Evolutionary conservation across 2,329 filamentous ascomycete genomes (phyloP).

Genomic region (Pezicula neosporulosa): DNA sequence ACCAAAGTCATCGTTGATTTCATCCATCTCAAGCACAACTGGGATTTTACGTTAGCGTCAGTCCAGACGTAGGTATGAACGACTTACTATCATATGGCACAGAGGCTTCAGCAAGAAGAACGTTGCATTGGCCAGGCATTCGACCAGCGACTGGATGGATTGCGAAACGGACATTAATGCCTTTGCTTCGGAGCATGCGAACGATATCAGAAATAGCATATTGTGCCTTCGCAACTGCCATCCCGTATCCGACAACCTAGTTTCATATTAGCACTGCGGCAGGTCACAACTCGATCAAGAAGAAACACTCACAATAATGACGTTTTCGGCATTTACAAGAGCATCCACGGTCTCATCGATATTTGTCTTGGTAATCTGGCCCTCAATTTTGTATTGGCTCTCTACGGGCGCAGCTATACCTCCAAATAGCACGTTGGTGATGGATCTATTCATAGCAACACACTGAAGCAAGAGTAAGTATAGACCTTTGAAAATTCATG

Average conservation of each 20-base stretch:
- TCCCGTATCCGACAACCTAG: slow-evolving; percentile 73
- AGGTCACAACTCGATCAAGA: background rate
- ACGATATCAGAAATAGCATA: slow-evolving; percentile 87
- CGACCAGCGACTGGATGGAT: slow-evolving; percentile 88
- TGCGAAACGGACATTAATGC: slow-evolving; percentile 80
- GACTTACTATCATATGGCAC: slow-evolving; percentile 76
- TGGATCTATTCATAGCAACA: slow-evolving; percentile 84
- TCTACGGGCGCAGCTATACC: slow-evolving; percentile 65
- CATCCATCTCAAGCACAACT: slow-evolving; percentile 89
- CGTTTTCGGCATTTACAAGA: slow-evolving; percentile 72
- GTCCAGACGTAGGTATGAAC: background rate
- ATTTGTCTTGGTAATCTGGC: slow-evolving; percentile 72
- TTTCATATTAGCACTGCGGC: slow-evolving; percentile 31
- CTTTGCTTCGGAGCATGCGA: slow-evolving; percentile 66
- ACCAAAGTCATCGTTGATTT: slow-evolving; percentile 88
- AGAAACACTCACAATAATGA: slow-evolving; percentile 62
- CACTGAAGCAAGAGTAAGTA: slow-evolving; percentile 48
- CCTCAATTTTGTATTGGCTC: slow-evolving; percentile 72
- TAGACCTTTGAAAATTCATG: background rate
- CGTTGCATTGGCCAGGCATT: slow-evolving; percentile 93
- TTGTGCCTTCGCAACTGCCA: slow-evolving; percentile 92
- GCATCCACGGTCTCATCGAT: slow-evolving; percentile 79
- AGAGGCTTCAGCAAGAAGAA: slow-evolving; percentile 80
- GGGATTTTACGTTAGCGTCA: slow-evolving; percentile 2
- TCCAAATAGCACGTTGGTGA: slow-evolving; percentile 88